Percentiles rank a stretch among this genome's conserved stretches.
These are phyloP conservation scores for Nidularia pulvinata DNA, from an alignment of 768 basidiomycete species.

Conservation along the genomic window DNA sequence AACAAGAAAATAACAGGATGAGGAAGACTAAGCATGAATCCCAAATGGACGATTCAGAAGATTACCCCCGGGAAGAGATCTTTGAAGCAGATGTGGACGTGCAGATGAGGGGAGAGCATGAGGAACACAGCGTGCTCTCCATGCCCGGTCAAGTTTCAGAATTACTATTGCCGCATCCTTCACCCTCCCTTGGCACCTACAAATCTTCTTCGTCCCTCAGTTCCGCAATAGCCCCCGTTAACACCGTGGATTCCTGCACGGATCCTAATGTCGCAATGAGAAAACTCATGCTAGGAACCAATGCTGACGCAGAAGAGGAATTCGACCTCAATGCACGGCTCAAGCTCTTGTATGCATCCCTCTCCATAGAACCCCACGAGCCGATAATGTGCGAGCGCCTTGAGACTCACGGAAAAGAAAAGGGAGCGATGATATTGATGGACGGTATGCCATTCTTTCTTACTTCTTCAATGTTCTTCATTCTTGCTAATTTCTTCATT, in stretches of 20 bases:
- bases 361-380: constrained; percentile 20
- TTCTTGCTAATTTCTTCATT: not conserved
- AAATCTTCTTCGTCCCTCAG: too few species aligned
- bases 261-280: too few species aligned
- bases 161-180: not conserved
- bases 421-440: constrained; percentile 36
- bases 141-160: not conserved
- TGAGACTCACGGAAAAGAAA: constrained; percentile 38
- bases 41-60: not conserved
- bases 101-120: too few species aligned
- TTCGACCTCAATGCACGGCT: constrained; percentile 27
- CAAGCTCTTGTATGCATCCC: constrained; percentile 22
- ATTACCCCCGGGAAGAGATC: not conserved
- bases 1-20: not conserved
- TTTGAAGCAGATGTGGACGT: not conserved
- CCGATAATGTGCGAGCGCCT: constrained; percentile 56
- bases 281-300: constrained; percentile 32
- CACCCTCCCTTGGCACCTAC: too few species aligned
- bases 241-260: too few species aligned
- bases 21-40: not conserved
- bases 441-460: constrained; percentile 38
- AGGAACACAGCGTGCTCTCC: not conserved
- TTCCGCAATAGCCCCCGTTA: too few species aligned
- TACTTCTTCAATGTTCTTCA: not conserved
- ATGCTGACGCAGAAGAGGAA: constrained; percentile 13